Base-by-base conservation (phyloP, 768 basidiomycete species). In the Termitomyces sp. region DNA sequence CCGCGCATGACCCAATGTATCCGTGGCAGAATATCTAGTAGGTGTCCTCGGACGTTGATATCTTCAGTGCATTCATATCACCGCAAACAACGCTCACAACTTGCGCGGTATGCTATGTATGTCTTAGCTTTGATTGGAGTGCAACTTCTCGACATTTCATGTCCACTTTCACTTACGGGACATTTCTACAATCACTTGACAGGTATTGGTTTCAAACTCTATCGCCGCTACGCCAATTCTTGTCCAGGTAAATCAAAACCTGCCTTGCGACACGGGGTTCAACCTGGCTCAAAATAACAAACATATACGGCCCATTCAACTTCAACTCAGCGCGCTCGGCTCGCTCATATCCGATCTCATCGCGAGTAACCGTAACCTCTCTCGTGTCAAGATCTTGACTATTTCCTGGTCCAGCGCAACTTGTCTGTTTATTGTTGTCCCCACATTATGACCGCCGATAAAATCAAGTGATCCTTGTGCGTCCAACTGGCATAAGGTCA, bases 301-400 rank as follows among this genome's bases (percentile, higher is more conserved):
- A 24, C 51, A 22, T 55, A 26, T 5, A 38, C 22, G 46, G 56
- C 41, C 49, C 40, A 35, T 45, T 26, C 43, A 20, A 30, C 40
- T 32, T 16, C 26, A n/a, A 40, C 38, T 6, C 49, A 57, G 49
- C 32, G 44, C 47, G 30, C 35, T 45, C 40, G 36, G 13, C 43
- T 54, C 22, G 7, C n/a, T 59, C 52, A 57, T 48, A 56, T 51
- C n/a, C 60, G 60, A 62, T 64, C 63, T 59, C 56, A 40, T 62
- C 60, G 60, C 60, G 41, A 47, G 7, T 30, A n/a, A n/a, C n/a
- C n/a, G n/a, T 52, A 22, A 53, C 50, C 43, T 22, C 2, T 30
- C 36, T n/a, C 26, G 20, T 54, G 11, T 48, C 6, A 47, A 18
- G 49, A 32, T 56, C 30, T 6, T 44, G 22, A 40, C 18, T 54